These are phyloP conservation scores for Pseudohyphozyma bogoriensis DNA, from an alignment of 768 basidiomycete genomes.

Conservation along the genomic window DNA sequence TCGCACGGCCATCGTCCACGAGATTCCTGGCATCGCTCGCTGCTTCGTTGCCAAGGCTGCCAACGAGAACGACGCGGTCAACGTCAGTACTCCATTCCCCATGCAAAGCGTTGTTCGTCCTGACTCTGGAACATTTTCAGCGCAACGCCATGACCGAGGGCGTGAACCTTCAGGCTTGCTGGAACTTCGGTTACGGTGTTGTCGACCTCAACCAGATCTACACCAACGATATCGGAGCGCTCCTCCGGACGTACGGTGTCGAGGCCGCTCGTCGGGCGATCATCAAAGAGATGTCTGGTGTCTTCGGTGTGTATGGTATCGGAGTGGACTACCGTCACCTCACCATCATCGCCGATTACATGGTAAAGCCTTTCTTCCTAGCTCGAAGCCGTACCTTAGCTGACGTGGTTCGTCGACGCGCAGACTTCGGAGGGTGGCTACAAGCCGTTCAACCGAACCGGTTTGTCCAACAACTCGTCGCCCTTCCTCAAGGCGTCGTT, in stretches of 20 bases:
- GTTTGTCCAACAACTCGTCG: constrained; percentile 85
- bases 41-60: constrained; percentile 63
- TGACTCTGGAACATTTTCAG: constrained; percentile 2
- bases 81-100: constrained; percentile 2
- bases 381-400: not conserved
- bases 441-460: constrained; percentile 95
- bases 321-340: constrained; percentile 88
- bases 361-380: constrained; percentile 52
- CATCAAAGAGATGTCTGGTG: constrained; percentile 76
- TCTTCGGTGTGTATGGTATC: constrained; percentile 92
- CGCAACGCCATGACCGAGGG: constrained; percentile 76
- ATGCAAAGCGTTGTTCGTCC: not conserved
- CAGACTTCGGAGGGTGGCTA: constrained; percentile 97
- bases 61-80: constrained; percentile 43
- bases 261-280: constrained; percentile 91
- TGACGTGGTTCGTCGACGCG: constrained; percentile 5
- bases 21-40: constrained; percentile 77
- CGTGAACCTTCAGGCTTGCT: constrained; percentile 81
- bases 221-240: constrained; percentile 90
- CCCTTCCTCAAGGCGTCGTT: constrained; percentile 94
- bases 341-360: constrained; percentile 96
- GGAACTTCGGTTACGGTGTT: constrained; percentile 49
- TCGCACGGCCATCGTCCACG: constrained; percentile 70
- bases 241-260: constrained; percentile 84
- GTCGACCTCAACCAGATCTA: constrained; percentile 71